Evolutionary conservation across 805 yeast genomes (phyloP), one percentile per base, ranked within the genome.

Genomic region (Schwanniomyces yamadae): DNA sequence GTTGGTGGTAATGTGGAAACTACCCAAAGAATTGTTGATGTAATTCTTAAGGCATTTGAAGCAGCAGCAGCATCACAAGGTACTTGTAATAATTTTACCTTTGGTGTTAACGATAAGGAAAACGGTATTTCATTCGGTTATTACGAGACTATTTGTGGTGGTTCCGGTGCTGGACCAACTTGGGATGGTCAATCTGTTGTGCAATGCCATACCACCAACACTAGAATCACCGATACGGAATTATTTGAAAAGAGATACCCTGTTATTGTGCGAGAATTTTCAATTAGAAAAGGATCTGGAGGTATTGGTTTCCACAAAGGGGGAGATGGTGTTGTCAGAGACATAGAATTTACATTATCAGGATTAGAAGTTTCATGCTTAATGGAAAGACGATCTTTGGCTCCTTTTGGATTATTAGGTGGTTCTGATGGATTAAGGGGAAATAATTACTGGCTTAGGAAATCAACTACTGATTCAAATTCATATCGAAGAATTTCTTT

Each of bases 1-100:
- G 95, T 88, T 18, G 67, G 65, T 1, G 96, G 96, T 7, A 89
- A 89, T 55, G 96, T 89, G 4, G 80, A 88, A 61, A 89, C 96
- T 1, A 84, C 96, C 1, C 98, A 93, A 60, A 74, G 97, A 49
- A 80, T 93, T 31, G 89, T 95, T 0, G 97, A 90, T 60, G 91
- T 85, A 2, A 77, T 93, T 26, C 69, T 91, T 52, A 82, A 82
- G 50, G 93, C 98, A 0, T 89, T 93, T 57, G 73, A 77, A 42
- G 88, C 89, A 4, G 84, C 88, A 67, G 97, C 97, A 2, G 96
- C 89, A 46, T 89, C 97, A 1, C 98, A 91, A 62, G 96, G 97
- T 28, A 89, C 93, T 41, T 87, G 96, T 59, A 91, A 93, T 61
- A 93, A 91, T 61, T 78, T 91, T 49, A 90, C 96, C 0, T 91